Conservation (phyloP, 2,329 filamentous ascomycete genomes). For the Stachybotrys chlorohalonatus region DNA sequence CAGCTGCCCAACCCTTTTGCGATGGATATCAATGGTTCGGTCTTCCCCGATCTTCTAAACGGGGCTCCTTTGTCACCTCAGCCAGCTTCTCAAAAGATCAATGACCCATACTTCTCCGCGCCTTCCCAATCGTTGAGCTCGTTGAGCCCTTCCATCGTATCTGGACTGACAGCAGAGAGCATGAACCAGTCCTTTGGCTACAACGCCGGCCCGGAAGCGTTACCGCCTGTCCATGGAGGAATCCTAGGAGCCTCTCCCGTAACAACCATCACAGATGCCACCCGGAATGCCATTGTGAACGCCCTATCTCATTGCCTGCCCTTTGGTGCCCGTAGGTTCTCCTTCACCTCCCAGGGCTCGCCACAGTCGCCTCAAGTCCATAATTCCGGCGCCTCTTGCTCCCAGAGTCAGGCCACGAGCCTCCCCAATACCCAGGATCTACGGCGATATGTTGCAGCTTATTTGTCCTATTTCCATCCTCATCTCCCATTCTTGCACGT, state of each 20-base stretch:
- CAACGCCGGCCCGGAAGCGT: constrained; percentile 59
- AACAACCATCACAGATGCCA: constrained; percentile 57
- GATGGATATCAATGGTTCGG: constrained; percentile 63
- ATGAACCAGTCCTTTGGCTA: constrained; percentile 60
- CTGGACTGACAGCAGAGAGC: constrained; percentile 51
- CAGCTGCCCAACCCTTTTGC: constrained; percentile 62
- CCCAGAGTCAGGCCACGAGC: constrained; percentile 34
- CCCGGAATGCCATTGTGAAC: constrained; percentile 51
- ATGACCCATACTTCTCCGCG: constrained; percentile 71
- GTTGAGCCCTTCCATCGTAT: constrained; percentile 63
- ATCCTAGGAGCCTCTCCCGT: constrained; percentile 49
- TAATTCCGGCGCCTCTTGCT: constrained; percentile 36
- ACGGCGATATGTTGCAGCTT: constrained; percentile 82
- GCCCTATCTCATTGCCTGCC: constrained; percentile 48
- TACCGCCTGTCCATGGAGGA: constrained; percentile 61
- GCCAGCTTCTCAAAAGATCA: constrained; percentile 58
- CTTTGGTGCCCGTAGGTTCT: constrained; percentile 55
- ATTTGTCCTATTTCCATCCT: constrained; percentile 87
- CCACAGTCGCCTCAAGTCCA: constrained; percentile 44
- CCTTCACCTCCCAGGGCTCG: constrained; percentile 45
- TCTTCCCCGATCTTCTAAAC: constrained; percentile 69
- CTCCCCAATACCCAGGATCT: constrained; percentile 79
- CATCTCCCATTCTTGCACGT: constrained; percentile 93
- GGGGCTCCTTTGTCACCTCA: constrained; percentile 70
- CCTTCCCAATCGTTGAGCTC: constrained; percentile 66